Evolutionary conservation across 2,329 filamentous ascomycete genomes (phyloP).

Genomic region (Metarhizium guizhouense): DNA sequence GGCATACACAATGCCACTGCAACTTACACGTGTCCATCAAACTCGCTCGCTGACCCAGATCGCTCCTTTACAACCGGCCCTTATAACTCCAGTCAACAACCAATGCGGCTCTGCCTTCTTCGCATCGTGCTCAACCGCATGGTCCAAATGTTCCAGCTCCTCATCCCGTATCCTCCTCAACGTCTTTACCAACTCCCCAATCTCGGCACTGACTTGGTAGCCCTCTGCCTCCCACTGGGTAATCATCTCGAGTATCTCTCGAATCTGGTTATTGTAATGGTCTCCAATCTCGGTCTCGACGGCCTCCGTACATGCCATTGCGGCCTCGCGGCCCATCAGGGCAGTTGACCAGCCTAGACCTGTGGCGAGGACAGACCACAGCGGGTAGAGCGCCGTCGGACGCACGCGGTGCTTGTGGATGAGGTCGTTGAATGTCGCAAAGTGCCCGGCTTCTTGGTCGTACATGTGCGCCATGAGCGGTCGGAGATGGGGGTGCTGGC

Average conservation of each 20-base stretch:
- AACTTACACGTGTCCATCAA: constrained; percentile 23
- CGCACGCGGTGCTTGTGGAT: constrained; percentile 81
- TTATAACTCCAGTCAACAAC: constrained; percentile 76
- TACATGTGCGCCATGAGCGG: constrained; percentile 97
- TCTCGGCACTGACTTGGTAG: constrained; percentile 71
- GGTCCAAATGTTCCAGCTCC: constrained; percentile 92
- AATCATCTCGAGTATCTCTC: constrained; percentile 72
- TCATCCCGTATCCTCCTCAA: constrained; percentile 85
- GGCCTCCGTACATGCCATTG: constrained; percentile 97
- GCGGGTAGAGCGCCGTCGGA: constrained; percentile 83
- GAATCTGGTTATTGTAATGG: constrained; percentile 91
- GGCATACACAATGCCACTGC: not conserved
- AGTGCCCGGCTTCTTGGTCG: constrained; percentile 86
- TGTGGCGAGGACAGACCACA: constrained; percentile 77
- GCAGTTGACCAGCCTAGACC: constrained; percentile 85
- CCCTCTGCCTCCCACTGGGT: constrained; percentile 65
- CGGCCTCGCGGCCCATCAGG: constrained; percentile 80
- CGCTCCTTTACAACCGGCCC: constrained; percentile 81
- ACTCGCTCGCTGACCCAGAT: constrained; percentile 84
- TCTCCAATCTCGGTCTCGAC: constrained; percentile 96
- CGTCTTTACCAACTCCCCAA: constrained; percentile 62
- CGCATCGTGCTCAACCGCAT: constrained; percentile 87
- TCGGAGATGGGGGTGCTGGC: constrained; percentile 76
- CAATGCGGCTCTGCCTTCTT: constrained; percentile 86
- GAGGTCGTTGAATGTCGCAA: constrained; percentile 75